A percentile compares a stretch with the other conserved stretches of the same genome.
Conservation (phyloP, 306 rosid genomes). For the Oemleria cerasiformis region DNA sequence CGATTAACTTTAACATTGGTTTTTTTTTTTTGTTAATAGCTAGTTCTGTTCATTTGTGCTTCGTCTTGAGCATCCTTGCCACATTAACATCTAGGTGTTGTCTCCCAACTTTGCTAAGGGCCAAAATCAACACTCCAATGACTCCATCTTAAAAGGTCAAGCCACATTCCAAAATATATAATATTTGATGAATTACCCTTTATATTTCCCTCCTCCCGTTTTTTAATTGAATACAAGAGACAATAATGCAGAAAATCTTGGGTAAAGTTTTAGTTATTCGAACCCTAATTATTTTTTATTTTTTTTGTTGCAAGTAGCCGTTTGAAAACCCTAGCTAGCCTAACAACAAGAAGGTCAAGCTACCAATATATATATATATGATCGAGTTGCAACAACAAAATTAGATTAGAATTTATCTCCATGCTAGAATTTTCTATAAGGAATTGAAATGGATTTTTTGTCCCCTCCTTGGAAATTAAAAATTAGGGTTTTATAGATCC, state of each 20-base stretch:
- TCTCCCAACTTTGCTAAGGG: constrained; percentile 39
- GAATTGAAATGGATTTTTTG: constrained; percentile 22
- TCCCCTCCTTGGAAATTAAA: constrained; percentile 16
- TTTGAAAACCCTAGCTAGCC: constrained; percentile 11
- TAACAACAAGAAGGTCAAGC: constrained; percentile 3
- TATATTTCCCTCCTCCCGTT: background rate
- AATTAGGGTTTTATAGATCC: constrained; percentile 20
- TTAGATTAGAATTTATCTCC: constrained; percentile 2
- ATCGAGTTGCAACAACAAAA: no score
- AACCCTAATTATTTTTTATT: background rate
- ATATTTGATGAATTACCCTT: background rate
- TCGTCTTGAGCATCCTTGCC: constrained; percentile 44
- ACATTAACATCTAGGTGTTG: constrained; percentile 43
- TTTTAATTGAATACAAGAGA: constrained; percentile 11
- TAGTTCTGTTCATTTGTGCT: constrained; percentile 30
- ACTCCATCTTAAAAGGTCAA: constrained; percentile 27
- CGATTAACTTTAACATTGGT: background rate
- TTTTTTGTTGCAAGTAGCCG: constrained; percentile 14
- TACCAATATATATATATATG: background rate
- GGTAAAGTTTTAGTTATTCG: constrained; percentile 9
- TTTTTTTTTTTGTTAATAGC: background rate
- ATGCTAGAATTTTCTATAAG: constrained; percentile 5
- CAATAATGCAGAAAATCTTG: constrained; percentile 17
- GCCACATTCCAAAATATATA: constrained; percentile 2
- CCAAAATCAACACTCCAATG: constrained; percentile 48